Conservation (phyloP, 148 eudicot species). For the Spergularia marina region DNA sequence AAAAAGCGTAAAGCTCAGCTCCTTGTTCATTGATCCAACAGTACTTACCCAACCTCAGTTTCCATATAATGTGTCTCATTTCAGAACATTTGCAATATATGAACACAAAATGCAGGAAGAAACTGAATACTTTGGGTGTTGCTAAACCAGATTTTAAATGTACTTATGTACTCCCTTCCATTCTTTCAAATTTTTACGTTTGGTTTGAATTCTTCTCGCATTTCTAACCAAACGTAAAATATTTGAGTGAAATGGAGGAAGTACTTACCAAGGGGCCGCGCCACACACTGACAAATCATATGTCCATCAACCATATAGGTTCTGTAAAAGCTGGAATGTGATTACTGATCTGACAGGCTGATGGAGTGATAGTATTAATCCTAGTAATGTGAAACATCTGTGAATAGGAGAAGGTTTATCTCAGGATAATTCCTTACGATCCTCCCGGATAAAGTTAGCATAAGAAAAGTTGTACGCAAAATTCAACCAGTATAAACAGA, state of each 20-base stretch:
- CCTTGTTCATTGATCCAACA: too few relatives aligned
- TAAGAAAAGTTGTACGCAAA: background rate
- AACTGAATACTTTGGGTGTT: background rate
- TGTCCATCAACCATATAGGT: background rate
- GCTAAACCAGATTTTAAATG: background rate
- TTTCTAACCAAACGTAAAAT: too few relatives aligned
- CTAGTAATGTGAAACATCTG: background rate
- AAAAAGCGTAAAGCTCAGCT: too few relatives aligned
- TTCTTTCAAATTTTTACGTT: too few relatives aligned
- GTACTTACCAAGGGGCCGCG: too few relatives aligned
- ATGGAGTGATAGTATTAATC: background rate
- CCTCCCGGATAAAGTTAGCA: constrained; percentile 21
- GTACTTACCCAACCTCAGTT: background rate
- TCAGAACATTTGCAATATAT: background rate
- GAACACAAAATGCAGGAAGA: background rate
- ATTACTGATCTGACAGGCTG: background rate
- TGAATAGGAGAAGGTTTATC: background rate
- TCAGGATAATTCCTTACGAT: constrained; percentile 14
- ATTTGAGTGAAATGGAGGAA: too few relatives aligned
- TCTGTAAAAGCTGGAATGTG: background rate
- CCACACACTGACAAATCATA: background rate
- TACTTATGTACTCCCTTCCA: too few relatives aligned
- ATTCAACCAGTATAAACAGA: constrained; percentile 16
- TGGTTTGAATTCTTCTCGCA: too few relatives aligned
- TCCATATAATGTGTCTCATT: background rate